Conservation (phyloP, 352 stramenopile genomes). For the Globisporangium ultimum region DNA sequence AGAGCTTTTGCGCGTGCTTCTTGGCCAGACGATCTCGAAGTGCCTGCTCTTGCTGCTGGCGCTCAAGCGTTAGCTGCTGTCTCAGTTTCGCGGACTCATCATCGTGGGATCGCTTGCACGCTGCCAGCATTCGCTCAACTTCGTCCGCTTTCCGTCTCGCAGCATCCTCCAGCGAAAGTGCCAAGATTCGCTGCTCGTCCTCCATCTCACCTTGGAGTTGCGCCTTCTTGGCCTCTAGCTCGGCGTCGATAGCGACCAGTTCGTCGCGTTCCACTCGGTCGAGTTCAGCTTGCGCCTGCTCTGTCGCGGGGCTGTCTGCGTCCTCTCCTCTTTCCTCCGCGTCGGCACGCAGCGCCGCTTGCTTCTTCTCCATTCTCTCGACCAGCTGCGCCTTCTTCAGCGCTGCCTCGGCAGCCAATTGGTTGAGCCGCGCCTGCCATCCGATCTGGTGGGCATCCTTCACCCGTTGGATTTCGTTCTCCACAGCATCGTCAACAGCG, state of each 20-base stretch:
- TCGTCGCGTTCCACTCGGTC: slow-evolving; percentile 27
- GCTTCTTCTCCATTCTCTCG: slow-evolving; percentile 30
- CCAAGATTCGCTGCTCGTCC: slow-evolving; percentile 14
- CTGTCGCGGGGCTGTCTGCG: not conserved
- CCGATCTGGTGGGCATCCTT: slow-evolving; percentile 26
- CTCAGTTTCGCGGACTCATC: slow-evolving; percentile 24
- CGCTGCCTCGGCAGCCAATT: slow-evolving; percentile 28
- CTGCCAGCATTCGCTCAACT: slow-evolving; percentile 31
- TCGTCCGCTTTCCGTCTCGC: slow-evolving; percentile 16
- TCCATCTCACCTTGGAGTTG: slow-evolving; percentile 10
- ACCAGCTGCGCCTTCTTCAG: slow-evolving; percentile 26
- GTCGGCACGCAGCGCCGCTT: slow-evolving; percentile 2
- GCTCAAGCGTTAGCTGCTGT: slow-evolving; percentile 27
- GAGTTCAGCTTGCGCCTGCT: slow-evolving; percentile 13
- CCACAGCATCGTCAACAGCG: not conserved
- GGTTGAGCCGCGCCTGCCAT: slow-evolving; percentile 19
- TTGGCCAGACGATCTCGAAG: slow-evolving; percentile 35
- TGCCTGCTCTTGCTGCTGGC: slow-evolving; percentile 33
- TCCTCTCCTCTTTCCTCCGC: not conserved
- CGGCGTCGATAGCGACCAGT: slow-evolving; percentile 27
- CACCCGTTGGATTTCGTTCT: slow-evolving; percentile 28
- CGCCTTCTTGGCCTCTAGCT: slow-evolving; percentile 15
- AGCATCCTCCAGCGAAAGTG: slow-evolving; percentile 6
- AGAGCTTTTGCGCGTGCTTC: slow-evolving; percentile 18
- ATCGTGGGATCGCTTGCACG: slow-evolving; percentile 30